Percentiles rank a stretch among this genome's conserved stretches.
These are phyloP conservation scores for Bipolaris zeicola DNA, from an alignment of 2,329 filamentous ascomycete species.

Conservation along the genomic window DNA sequence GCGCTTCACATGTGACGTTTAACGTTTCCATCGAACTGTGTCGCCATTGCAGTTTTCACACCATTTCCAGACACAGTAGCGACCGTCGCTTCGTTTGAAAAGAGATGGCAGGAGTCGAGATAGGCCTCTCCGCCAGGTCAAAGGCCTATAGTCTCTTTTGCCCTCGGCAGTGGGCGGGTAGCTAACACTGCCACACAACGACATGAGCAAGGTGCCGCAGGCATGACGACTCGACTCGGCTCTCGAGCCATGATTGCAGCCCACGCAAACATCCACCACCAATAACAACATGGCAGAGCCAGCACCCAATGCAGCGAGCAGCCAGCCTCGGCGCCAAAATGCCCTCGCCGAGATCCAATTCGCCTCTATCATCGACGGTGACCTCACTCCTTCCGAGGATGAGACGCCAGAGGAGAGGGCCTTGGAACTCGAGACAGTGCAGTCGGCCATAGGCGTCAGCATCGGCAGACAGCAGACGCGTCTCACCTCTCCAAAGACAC, in stretches of 20 bases:
- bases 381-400: constrained; percentile 55
- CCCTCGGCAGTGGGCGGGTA: constrained; percentile 31
- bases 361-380: constrained; percentile 47
- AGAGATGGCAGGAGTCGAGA: constrained; percentile 2
- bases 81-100: constrained; percentile 3
- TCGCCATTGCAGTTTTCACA: constrained; percentile 20
- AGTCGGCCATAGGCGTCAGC: constrained; percentile 62
- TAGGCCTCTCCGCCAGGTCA: constrained; percentile 10
- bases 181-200: constrained; percentile 36
- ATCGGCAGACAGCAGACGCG: constrained; percentile 63
- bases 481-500: constrained; percentile 62
- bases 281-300: constrained; percentile 30
- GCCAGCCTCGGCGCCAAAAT: constrained; percentile 33
- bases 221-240: constrained; percentile 24
- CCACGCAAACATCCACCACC: constrained; percentile 5
- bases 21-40: constrained; percentile 5
- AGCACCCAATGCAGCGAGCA: constrained; percentile 5
- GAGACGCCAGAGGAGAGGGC: constrained; percentile 40
- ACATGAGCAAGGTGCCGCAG: constrained; percentile 20
- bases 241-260: constrained; percentile 11
- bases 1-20: constrained; percentile 10
- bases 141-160: constrained; percentile 16
- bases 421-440: constrained; percentile 48
- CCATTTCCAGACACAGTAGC: constrained; percentile 8
- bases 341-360: constrained; percentile 52